These are phyloP conservation scores for Amylocystis lapponica DNA, from an alignment of 768 basidiomycete species.

Conservation along the genomic window DNA sequence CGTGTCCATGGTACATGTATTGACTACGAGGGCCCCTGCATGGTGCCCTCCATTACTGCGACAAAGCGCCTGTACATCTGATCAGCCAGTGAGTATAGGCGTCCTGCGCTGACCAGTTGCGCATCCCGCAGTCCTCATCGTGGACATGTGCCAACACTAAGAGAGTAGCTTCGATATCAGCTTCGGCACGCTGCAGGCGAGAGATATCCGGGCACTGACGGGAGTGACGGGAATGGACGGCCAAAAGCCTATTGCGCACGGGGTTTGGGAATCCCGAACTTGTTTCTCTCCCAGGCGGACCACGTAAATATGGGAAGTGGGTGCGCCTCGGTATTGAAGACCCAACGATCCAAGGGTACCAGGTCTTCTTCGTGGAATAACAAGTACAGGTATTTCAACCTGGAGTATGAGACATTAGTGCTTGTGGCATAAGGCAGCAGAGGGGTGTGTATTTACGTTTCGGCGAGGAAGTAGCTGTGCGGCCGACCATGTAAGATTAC, in stretches of 20 bases:
- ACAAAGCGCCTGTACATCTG: too few species aligned
- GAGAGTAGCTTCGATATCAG: too few species aligned
- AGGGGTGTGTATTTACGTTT: constrained; percentile 33
- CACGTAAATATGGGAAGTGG: constrained; percentile 68
- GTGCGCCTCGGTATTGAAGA: constrained; percentile 61
- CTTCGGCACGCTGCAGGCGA: too few species aligned
- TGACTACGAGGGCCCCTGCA: too few species aligned
- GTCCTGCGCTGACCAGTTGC: too few species aligned
- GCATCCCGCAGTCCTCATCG: too few species aligned
- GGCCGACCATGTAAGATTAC: neutral
- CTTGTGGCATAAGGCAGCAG: neutral
- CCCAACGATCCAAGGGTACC: constrained; percentile 39
- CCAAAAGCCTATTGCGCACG: neutral
- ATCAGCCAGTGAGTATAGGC: too few species aligned
- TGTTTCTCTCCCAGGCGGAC: constrained; percentile 45
- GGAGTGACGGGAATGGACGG: neutral
- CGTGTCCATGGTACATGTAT: too few species aligned
- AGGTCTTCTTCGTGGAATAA: constrained; percentile 62
- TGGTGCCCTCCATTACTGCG: too few species aligned
- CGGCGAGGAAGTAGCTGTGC: constrained; percentile 47
- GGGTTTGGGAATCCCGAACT: constrained; percentile 25
- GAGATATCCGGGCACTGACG: neutral
- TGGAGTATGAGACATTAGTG: constrained; percentile 18
- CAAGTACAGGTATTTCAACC: constrained; percentile 68
- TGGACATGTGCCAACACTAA: too few species aligned